phyloP scores from a whole-genome alignment of 257 asterid genomes.

The Plectranthus barbatus region DNA sequence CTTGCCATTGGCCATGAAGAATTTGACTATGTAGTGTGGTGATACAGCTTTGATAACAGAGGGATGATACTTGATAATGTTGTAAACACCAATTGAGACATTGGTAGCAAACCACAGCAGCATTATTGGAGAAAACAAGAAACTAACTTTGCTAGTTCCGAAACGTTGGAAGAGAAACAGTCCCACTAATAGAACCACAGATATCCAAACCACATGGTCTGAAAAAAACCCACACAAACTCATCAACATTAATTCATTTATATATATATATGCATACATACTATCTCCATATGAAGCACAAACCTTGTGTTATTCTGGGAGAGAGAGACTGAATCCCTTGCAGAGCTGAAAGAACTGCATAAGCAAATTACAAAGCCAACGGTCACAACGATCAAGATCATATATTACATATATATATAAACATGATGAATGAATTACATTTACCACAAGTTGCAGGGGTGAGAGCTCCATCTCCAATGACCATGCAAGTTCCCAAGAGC shows the following conservation, averaged over 20 bases:
- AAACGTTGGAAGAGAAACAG: slow-evolving; percentile 55
- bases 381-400: too few relatives aligned
- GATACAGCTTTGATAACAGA: slow-evolving; percentile 46
- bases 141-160: slow-evolving; percentile 63
- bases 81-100: slow-evolving; percentile 50
- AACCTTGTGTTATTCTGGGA: slow-evolving; percentile 58
- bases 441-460: slow-evolving; percentile 81
- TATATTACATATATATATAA: too few relatives aligned
- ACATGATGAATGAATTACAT: too few relatives aligned
- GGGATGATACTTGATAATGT: slow-evolving; percentile 37
- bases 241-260: neutral
- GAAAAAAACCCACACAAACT: neutral
- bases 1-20: slow-evolving; percentile 34
- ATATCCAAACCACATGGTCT: slow-evolving; percentile 60
- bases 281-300: neutral
- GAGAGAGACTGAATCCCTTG: slow-evolving; percentile 70
- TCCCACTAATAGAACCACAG: slow-evolving; percentile 36
- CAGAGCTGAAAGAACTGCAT: slow-evolving; percentile 67
- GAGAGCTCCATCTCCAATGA: slow-evolving; percentile 75
- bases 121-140: slow-evolving; percentile 60
- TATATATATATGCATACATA: neutral
- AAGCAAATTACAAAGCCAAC: neutral
- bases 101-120: slow-evolving; percentile 54
- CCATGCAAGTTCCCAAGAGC: slow-evolving; percentile 75
- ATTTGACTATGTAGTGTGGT: slow-evolving; percentile 43